Evolutionary conservation across 805 yeast species (phyloP).

Genomic region (Zygotorulaspora chibaensis): DNA sequence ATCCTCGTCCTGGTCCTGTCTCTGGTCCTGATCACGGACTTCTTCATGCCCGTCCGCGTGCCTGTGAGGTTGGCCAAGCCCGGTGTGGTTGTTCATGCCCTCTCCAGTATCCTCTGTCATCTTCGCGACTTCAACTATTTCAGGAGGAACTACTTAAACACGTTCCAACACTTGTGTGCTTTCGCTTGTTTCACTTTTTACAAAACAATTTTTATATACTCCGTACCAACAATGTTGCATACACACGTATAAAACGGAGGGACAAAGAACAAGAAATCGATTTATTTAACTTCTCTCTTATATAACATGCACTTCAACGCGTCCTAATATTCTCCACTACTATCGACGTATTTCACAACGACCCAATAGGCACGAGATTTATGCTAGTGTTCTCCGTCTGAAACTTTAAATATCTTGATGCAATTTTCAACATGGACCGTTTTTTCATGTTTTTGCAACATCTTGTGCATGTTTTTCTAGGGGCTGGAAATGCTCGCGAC

Average conservation of each 20-base stretch:
- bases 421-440: background rate
- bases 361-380: background rate
- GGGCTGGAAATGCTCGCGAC: too few relatives aligned
- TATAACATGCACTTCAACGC: background rate
- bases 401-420: background rate
- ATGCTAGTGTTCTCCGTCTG: background rate
- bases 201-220: background rate
- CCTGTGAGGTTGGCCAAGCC: background rate
- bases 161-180: background rate
- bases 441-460: background rate
- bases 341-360: background rate
- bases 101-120: background rate
- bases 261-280: background rate
- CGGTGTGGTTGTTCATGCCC: background rate
- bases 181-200: background rate
- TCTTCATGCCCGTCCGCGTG: background rate
- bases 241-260: background rate
- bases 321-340: background rate
- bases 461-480: background rate
- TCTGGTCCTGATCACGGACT: background rate
- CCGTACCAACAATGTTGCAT: background rate
- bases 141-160: too few relatives aligned
- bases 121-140: background rate
- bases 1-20: conserved; percentile 3
- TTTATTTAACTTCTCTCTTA: background rate